These are phyloP conservation scores for Psilocybe cubensis DNA, from an alignment of 768 basidiomycete species.

Conservation along the genomic window DNA sequence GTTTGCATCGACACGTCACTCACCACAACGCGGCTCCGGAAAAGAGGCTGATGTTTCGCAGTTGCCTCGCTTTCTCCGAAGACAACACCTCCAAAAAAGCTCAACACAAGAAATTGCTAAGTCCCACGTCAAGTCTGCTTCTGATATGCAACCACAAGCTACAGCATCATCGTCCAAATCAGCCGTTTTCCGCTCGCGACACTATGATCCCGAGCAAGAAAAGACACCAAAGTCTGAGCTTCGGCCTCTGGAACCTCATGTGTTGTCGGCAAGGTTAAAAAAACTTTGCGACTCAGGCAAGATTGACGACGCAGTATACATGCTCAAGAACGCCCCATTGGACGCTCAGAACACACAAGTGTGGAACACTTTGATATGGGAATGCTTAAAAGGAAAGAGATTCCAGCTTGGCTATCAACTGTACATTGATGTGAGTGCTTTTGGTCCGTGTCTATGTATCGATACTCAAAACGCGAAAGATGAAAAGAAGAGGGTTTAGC, in stretches of 20 bases:
- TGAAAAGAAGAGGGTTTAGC: constrained; percentile 82
- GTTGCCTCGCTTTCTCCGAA: constrained; percentile 26
- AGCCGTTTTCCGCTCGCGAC: constrained; percentile 40
- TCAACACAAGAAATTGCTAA: background rate
- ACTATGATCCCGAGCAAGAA: constrained; percentile 38
- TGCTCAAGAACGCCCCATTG: constrained; percentile 70
- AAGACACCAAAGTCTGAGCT: constrained; percentile 31
- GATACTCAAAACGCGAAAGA: constrained; percentile 45
- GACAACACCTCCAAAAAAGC: constrained; percentile 10
- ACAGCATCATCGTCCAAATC: constrained; percentile 12
- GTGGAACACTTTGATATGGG: constrained; percentile 82
- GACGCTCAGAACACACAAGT: constrained; percentile 76
- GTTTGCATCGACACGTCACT: constrained; percentile 21
- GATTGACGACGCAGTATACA: constrained; percentile 62
- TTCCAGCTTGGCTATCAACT: constrained; percentile 67
- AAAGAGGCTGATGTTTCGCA: constrained; percentile 9
- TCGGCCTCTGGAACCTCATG: constrained; percentile 61
- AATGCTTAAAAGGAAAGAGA: constrained; percentile 57
- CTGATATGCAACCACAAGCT: background rate
- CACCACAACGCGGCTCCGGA: constrained; percentile 1
- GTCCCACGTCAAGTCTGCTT: background rate
- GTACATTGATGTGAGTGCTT: constrained; percentile 64
- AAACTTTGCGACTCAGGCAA: constrained; percentile 58
- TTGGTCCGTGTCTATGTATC: background rate
- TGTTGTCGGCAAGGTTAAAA: constrained; percentile 61